Base-by-base conservation (phyloP, 1,284 basidiomycete genomes). In the Microbotryum saponariae region DNA sequence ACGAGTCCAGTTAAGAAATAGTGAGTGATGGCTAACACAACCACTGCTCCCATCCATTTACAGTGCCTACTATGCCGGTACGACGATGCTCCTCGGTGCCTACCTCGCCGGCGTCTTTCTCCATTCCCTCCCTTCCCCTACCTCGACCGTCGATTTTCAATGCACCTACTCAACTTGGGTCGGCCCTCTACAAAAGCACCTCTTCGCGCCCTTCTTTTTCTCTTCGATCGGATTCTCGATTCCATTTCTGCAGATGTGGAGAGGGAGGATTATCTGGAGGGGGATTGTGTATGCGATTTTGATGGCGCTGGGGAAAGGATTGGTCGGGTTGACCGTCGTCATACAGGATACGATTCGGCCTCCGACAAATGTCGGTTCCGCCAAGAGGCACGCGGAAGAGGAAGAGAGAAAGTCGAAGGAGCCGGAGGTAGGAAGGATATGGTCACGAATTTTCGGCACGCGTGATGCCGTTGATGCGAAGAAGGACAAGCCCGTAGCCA, bases 121-220 rank as follows among this genome's bases (percentile, higher is more conserved):
- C n/a, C 46, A 23, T 16, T 46, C 51, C 2, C 56, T 62, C 3
- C 63, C 66, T 4, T 45, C 56, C 27, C 53, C 58, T 3, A 20
- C 42, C 23, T 52, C 59, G 20, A 21, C 27, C 37, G 25, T 59
- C 4, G 49, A n/a, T 25, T 69, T 66, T 51, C 10, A 48, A 4
- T 46, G 25, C 2, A 46, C 42, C 10, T 61, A 57, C 56, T 50
- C 57, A 3, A 29, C 16, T 6, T 37, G 21, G 7, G 25, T 62
- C 42, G 21, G 27, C 0, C 57, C 56, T 7, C 37, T 62, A 0
- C 62, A 62, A n/a, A 54, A 52, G 4, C 61, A 64, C 14, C 49
- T 83, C 37, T 73, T 83, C 23, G 74, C 78, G 0, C 82, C 82
- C 1, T 73, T 83, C 31, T 83, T 83, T 76, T 83, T 83, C 65